Evolutionary conservation across 1,284 basidiomycete species (phyloP).

Genomic region (Malassezia vespertilionis): DNA sequence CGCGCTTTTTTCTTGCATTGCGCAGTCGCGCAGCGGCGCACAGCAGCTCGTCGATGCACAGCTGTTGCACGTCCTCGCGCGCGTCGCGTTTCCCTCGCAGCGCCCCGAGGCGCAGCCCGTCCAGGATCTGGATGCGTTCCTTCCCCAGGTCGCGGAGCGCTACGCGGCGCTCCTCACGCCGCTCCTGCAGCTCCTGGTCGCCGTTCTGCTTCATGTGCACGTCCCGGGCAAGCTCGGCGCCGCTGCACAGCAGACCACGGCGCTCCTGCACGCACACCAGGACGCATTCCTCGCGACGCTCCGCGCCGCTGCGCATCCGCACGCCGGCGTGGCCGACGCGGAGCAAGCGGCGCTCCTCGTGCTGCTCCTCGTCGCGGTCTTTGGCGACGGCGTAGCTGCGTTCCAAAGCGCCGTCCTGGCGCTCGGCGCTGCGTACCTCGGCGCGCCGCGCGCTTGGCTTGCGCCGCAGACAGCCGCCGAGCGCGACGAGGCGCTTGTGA

Average conservation of each 20-base stretch:
- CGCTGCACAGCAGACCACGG: slow-evolving; percentile 55
- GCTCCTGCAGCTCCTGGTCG: slow-evolving; percentile 64
- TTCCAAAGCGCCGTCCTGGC: slow-evolving; percentile 68
- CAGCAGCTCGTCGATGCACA: slow-evolving; percentile 73
- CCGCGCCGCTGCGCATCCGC: slow-evolving; percentile 59
- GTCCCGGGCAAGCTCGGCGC: slow-evolving; percentile 59
- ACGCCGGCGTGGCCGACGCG: slow-evolving; percentile 57
- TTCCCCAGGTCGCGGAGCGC: slow-evolving; percentile 72
- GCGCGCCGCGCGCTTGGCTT: slow-evolving; percentile 57
- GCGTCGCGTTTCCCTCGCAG: slow-evolving; percentile 75
- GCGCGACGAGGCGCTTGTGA: slow-evolving; percentile 51
- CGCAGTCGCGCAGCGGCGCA: slow-evolving; percentile 68
- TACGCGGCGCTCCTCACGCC: slow-evolving; percentile 81
- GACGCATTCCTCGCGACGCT: slow-evolving; percentile 69
- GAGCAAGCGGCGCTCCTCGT: slow-evolving; percentile 57
- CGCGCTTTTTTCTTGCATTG: slow-evolving; percentile 72
- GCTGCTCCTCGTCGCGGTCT: slow-evolving; percentile 59
- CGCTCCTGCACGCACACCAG: slow-evolving; percentile 65
- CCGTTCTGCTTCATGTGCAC: slow-evolving; percentile 28
- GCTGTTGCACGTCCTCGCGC: slow-evolving; percentile 64
- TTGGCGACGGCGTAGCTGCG: slow-evolving; percentile 56
- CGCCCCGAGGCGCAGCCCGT: slow-evolving; percentile 64
- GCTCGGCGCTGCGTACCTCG: slow-evolving; percentile 66
- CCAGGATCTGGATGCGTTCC: slow-evolving; percentile 67
- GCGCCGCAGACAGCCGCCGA: slow-evolving; percentile 64